Evolutionary conservation across 257 asterid species (phyloP).

Genomic region (Ophiorrhiza pumila): DNA sequence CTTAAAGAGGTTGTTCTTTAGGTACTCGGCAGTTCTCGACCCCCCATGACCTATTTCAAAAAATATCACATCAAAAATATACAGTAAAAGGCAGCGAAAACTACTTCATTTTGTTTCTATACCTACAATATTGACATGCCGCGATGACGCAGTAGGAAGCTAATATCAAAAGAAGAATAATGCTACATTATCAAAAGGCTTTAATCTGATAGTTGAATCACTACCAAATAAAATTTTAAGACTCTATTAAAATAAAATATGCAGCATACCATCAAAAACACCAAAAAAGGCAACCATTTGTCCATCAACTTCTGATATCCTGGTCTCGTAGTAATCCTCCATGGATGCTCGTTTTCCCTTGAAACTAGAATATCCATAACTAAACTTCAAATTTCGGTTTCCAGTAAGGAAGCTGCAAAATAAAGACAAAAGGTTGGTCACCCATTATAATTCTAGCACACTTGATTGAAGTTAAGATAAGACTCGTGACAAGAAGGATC

Average conservation of each 20-base stretch:
- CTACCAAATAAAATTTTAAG: not conserved
- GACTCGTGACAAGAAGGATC: not conserved
- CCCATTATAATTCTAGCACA: constrained; percentile 1
- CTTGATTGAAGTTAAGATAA: not conserved
- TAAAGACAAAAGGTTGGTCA: constrained; percentile 13
- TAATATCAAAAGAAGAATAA: not conserved
- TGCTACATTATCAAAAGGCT: not conserved
- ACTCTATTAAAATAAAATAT: not conserved
- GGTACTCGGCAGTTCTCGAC: constrained; percentile 69
- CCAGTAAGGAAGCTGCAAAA: constrained; percentile 46
- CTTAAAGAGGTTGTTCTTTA: constrained; percentile 66
- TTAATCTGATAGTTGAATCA: constrained; percentile 7
- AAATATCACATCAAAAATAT: constrained; percentile 4
- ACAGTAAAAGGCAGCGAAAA: not conserved
- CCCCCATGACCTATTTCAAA: constrained; percentile 74
- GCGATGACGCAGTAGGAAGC: not conserved
- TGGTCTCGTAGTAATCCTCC: constrained; percentile 79
- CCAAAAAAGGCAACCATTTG: constrained; percentile 80
- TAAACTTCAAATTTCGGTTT: constrained; percentile 44
- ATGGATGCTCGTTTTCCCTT: constrained; percentile 74
- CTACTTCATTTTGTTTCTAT: constrained; percentile 1
- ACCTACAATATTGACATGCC: not conserved
- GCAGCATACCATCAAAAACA: constrained; percentile 58
- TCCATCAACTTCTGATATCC: constrained; percentile 68
- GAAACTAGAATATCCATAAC: constrained; percentile 75